Conservation (phyloP, 1,284 basidiomycete species). For the Microbotryum intermedium region DNA sequence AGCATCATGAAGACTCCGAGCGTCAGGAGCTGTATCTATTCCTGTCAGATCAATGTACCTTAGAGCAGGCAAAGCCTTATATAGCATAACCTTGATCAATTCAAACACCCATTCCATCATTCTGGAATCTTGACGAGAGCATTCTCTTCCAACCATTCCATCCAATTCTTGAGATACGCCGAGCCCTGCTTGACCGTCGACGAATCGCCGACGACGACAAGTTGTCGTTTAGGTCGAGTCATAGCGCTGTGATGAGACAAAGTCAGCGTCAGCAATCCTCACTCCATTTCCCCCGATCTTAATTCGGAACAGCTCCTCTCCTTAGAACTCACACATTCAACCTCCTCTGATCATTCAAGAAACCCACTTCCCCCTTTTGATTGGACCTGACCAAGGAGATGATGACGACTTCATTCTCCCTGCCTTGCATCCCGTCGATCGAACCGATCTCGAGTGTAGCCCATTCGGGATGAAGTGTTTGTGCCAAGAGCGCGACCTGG, state of each 20-base stretch:
- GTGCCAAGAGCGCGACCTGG: constrained; percentile 71
- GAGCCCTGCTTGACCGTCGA: constrained; percentile 76
- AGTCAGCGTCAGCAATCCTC: neutral
- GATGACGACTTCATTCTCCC: constrained; percentile 70
- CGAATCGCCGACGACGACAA: constrained; percentile 84
- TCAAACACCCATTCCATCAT: neutral
- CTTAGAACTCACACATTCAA: constrained; percentile 58
- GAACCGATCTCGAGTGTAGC: constrained; percentile 75
- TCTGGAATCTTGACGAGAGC: constrained; percentile 42
- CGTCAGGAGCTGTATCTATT: no score
- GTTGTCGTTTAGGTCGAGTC: constrained; percentile 82
- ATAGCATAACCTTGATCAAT: no score
- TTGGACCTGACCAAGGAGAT: constrained; percentile 84
- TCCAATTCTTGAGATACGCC: constrained; percentile 75
- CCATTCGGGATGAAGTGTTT: constrained; percentile 62
- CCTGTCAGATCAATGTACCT: no score
- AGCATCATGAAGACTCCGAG: neutral
- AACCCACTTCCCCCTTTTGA: constrained; percentile 72
- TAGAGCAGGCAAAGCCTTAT: no score
- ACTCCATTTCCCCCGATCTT: neutral
- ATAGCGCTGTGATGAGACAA: constrained; percentile 59
- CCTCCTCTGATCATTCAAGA: constrained; percentile 78
- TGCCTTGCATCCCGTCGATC: constrained; percentile 87
- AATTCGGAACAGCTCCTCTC: neutral
- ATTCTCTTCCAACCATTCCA: constrained; percentile 77